Base-by-base conservation (phyloP, 83 land plant genomes). In the Picea abies region DNA sequence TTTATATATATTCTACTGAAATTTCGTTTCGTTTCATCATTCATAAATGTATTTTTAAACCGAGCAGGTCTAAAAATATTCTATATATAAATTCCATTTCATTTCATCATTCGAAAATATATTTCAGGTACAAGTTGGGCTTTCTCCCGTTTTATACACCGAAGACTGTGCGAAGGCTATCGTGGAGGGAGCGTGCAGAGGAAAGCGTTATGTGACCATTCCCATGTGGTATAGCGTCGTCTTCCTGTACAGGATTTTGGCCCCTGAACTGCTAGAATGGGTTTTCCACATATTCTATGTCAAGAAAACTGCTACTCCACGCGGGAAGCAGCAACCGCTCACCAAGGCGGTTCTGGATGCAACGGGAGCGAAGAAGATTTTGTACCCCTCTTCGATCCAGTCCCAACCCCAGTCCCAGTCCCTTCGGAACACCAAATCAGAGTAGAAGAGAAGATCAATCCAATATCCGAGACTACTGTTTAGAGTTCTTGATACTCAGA, bases 221-320 rank as follows among this genome's bases (percentile, higher is more conserved):
- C 97, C 97, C 15, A 64, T 79, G 2, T 95, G 97, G 94, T 90
- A 78, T 81, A 82, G 47, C 22, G 84, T 66, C 49, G 26, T 89
- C 11, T 82, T 81, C 77, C 29, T 86, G 56, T 91, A 76, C 83
- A 29, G 32, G 32, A 29, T 0, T 29, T 84, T 94, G 37, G 86
- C 86, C 20, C 96, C 96, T 16, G 92, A 94, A 84, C 49, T 92
- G 58, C 12, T 93, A 20, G 92, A 90, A 19, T 83, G 85, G 84
- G 5, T 23, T 12, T 87, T 80, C 79, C 39, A 90, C 12, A 11
- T 91, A 4, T 25, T 92, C 44, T 87, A 82, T 23, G 47, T 86
- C 2, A 77, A 79, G 10, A 39, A 79, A 19, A 81, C 81, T 0
- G 63, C 66, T 3, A 10, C 81, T 1, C 1, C 32, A 1, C 32